A percentile compares a stretch with the other conserved stretches of the same genome.
phyloP scores from a whole-genome alignment of 805 yeast genomes.

The Kluyveromyces lactis region DNA sequence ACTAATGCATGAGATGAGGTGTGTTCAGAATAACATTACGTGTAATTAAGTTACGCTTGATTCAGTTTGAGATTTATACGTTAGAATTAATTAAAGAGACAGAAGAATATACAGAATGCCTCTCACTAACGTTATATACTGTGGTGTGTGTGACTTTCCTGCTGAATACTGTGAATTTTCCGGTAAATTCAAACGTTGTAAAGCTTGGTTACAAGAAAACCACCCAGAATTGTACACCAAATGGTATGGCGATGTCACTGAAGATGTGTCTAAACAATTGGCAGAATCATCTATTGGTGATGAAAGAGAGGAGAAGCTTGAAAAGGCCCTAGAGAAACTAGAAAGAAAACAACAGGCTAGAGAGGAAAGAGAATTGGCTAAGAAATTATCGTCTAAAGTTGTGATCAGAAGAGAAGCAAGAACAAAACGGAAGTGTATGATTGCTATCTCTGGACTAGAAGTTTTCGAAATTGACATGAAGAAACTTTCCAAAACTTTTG shows the following conservation, averaged over 20 bases:
- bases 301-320: constrained; percentile 76
- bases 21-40: too few relatives aligned
- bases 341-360: constrained; percentile 81
- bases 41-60: too few relatives aligned
- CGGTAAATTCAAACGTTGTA: constrained; percentile 70
- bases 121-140: constrained; percentile 46
- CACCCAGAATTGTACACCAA: constrained; percentile 48
- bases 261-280: constrained; percentile 24
- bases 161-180: constrained; percentile 92
- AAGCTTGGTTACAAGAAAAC: constrained; percentile 63
- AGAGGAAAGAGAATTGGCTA: constrained; percentile 75
- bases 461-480: constrained; percentile 84
- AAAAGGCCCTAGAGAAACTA: constrained; percentile 72
- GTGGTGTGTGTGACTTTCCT: constrained; percentile 78
- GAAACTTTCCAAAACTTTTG: constrained; percentile 84
- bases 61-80: too few relatives aligned
- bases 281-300: constrained; percentile 53
- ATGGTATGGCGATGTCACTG: constrained; percentile 44
- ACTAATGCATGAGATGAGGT: too few relatives aligned
- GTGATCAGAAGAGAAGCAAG: constrained; percentile 80
- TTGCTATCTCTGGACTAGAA: constrained; percentile 81
- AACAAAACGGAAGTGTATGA: constrained; percentile 79
- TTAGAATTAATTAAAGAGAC: too few relatives aligned
- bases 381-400: constrained; percentile 72
- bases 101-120: constrained; percentile 6